Conservation (phyloP, 306 rosid species). For the Amphicarpaea edgeworthii region DNA sequence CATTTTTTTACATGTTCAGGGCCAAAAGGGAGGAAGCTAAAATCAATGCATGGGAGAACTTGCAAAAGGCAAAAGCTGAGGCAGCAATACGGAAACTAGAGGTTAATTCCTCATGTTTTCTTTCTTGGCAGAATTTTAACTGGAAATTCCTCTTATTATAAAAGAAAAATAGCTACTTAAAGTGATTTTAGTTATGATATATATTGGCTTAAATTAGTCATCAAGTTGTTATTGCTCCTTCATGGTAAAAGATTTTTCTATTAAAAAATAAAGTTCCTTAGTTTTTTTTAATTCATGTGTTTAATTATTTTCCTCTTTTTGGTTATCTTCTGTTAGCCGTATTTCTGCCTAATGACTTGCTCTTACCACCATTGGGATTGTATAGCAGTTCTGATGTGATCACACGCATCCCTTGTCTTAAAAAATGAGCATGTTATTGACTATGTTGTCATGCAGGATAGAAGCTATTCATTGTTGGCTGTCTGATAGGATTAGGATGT, state of each 20-base stretch:
- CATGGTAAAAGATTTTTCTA: slow-evolving; percentile 19
- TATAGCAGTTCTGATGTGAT: slow-evolving; percentile 7
- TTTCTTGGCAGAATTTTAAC: slow-evolving; percentile 30
- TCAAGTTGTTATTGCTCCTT: slow-evolving; percentile 4
- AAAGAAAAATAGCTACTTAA: slow-evolving; percentile 12
- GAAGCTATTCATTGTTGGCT: slow-evolving; percentile 9
- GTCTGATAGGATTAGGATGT: slow-evolving; percentile 30
- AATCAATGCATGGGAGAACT: slow-evolving; percentile 96
- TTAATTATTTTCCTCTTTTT: slow-evolving; percentile 28
- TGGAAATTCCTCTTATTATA: slow-evolving; percentile 15
- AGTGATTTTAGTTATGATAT: neutral
- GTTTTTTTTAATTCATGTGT: slow-evolving; percentile 20
- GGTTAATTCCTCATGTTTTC: slow-evolving; percentile 55
- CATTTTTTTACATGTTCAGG: slow-evolving; percentile 58
- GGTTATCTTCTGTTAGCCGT: neutral
- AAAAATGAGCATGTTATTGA: slow-evolving; percentile 8
- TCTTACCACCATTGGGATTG: slow-evolving; percentile 8
- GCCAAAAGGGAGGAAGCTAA: slow-evolving; percentile 92
- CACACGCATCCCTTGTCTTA: slow-evolving; percentile 21
- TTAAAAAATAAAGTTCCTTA: neutral
- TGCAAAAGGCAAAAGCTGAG: slow-evolving; percentile 98
- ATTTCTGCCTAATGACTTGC: slow-evolving; percentile 11
- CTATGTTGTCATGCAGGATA: neutral
- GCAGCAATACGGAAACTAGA: slow-evolving; percentile 94
- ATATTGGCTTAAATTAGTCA: neutral